Percentiles rank a stretch among this genome's conserved stretches.
phyloP scores from a whole-genome alignment of 1,139 yeast species.

The Yamadazyma atmosphaerica region DNA sequence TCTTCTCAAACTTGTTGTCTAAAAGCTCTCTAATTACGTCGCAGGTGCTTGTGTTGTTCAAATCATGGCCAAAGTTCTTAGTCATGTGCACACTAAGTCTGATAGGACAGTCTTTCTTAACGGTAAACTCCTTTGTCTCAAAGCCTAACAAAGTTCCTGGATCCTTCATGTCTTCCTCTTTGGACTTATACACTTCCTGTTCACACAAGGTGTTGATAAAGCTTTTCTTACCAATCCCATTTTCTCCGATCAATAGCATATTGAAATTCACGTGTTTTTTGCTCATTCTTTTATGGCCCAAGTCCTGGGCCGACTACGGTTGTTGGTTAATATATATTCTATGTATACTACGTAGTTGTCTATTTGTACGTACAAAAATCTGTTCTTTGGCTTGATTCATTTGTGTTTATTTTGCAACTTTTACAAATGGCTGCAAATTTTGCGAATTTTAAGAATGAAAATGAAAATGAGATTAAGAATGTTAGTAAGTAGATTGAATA shows the following conservation, averaged over 20 bases:
- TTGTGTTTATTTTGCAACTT: background rate
- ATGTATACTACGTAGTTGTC: no score
- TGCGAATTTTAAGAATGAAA: no score
- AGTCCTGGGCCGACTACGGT: constrained; percentile 9
- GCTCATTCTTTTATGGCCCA: constrained; percentile 20
- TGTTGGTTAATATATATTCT: constrained; percentile 7
- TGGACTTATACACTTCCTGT: constrained; percentile 13
- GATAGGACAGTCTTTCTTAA: constrained; percentile 21
- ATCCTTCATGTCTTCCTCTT: no score
- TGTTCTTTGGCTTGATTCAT: no score
- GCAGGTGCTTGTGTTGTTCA: constrained; percentile 32
- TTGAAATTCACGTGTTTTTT: constrained; percentile 21
- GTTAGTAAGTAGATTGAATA: no score
- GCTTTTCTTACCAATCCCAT: constrained; percentile 34
- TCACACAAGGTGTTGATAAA: constrained; percentile 34
- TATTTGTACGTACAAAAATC: no score
- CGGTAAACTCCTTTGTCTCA: constrained; percentile 6
- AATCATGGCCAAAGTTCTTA: constrained; percentile 30
- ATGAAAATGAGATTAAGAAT: no score
- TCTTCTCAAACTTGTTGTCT: constrained; percentile 54
- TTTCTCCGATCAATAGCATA: constrained; percentile 33
- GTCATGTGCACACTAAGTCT: constrained; percentile 25
- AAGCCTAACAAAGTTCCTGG: no score
- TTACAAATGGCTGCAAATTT: constrained; percentile 4
- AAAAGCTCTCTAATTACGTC: constrained; percentile 43